A percentile compares a stretch with the other conserved stretches of the same genome.
phyloP scores from a whole-genome alignment of 257 asterid genomes.

The Phtheirospermum japonicum region DNA sequence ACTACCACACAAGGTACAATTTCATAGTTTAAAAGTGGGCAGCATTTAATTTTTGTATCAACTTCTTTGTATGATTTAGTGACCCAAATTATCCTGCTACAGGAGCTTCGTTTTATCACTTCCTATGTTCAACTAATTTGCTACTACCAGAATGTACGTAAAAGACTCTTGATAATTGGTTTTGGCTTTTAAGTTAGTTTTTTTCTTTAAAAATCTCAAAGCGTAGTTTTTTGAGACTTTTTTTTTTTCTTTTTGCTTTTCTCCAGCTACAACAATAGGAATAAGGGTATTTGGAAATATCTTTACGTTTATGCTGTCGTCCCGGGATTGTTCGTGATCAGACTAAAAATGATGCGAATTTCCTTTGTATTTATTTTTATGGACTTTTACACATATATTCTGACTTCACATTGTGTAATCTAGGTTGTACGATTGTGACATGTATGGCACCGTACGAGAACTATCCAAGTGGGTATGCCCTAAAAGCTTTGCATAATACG shows the following conservation, averaged over 20 bases:
- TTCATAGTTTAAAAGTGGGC: slow-evolving; percentile 17
- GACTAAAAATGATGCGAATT: slow-evolving; percentile 45
- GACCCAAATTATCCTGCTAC: slow-evolving; percentile 37
- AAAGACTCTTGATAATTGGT: not conserved
- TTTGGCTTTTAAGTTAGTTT: not conserved
- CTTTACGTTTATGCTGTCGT: slow-evolving; percentile 60
- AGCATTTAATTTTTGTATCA: slow-evolving; percentile 22
- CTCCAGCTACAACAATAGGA: slow-evolving; percentile 85
- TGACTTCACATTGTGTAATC: slow-evolving; percentile 61
- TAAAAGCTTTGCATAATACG: slow-evolving; percentile 61
- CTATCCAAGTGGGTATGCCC: slow-evolving; percentile 89
- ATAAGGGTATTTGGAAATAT: slow-evolving; percentile 73
- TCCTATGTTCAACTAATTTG: slow-evolving; percentile 85
- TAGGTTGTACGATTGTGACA: slow-evolving; percentile 68
- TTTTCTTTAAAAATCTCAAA: not conserved
- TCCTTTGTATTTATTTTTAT: slow-evolving; percentile 19
- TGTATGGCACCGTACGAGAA: slow-evolving; percentile 88
- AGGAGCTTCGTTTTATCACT: slow-evolving; percentile 98
- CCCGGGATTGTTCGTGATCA: slow-evolving; percentile 70
- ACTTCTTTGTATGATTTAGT: slow-evolving; percentile 14
- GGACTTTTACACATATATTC: slow-evolving; percentile 26
- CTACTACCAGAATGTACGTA: slow-evolving; percentile 86
- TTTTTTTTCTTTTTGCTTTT: not conserved
- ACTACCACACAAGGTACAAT: slow-evolving; percentile 91
- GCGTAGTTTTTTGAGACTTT: not conserved